Evolutionary conservation across 371 early-diverging fungal species (phyloP), one percentile per base, ranked within the genome.

Genomic region (Nematocida sp.): DNA sequence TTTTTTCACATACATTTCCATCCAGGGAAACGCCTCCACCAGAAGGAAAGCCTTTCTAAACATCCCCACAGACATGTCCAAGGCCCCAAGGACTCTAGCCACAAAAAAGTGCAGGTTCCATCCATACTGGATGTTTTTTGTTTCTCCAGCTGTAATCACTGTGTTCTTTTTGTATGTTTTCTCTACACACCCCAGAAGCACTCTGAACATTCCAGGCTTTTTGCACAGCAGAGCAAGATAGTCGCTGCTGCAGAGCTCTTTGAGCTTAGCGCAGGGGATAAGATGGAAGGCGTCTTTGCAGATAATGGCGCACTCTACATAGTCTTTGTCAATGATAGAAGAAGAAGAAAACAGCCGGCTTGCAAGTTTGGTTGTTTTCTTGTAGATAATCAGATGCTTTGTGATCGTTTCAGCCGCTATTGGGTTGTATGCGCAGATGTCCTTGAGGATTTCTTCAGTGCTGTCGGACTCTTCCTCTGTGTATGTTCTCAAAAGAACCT

Each of bases 281-380:
- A 19, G 25, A 2, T 41, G 17, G 17, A 70, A 27, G 5, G 21
- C 8, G 23, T 49, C 60, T 0, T 11, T 21, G 62, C 74, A 70
- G 2, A 60, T 13, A 37, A 70, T 58, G 29, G 29, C 13, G 5
- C 45, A 27, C 51, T 70, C 74, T 7, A 56, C 62, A 37, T 70
- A 70, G 48, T 70, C 74, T 57, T 48, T 43, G 32, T 70, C 74
- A 2, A 70, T 70, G 34, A 70, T 60, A 36, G 60, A 57, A 11
- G 74, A 21, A 17, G 13, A 51, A 8, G 54, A 31, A 43, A 70
- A 70, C 36, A 70, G 60, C 46, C 38, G 56, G 25, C 17, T 15
- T 0, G 60, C 21, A 7, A 70, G 45, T 15, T 32, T 37, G 29
- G 23, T 40, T 5, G 58, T 46, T 32, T 37, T 41, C 41, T 32